phyloP scores from a whole-genome alignment of 2,329 filamentous ascomycete genomes.

The Leptosphaerulina australis region DNA sequence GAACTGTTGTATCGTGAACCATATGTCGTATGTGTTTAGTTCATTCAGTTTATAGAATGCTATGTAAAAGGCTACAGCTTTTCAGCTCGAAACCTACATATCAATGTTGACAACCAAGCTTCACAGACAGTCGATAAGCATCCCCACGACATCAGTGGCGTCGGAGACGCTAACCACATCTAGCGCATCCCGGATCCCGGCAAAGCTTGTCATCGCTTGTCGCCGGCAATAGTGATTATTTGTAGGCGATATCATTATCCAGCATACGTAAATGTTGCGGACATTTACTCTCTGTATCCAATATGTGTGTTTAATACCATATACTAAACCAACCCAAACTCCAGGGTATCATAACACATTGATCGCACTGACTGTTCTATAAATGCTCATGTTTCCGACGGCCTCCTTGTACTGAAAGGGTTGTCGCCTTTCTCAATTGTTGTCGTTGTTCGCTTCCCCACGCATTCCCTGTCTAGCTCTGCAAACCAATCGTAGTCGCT shows the following conservation, averaged over 20 bases:
- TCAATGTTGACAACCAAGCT: constrained; percentile 4
- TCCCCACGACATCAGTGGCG: constrained; percentile 14
- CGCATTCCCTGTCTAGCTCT: constrained; percentile 23
- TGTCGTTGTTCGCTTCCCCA: constrained; percentile 22
- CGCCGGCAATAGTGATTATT: too few species aligned
- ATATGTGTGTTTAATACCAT: not conserved
- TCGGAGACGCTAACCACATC: constrained; percentile 2
- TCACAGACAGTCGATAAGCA: constrained; percentile 7
- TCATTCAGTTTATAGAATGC: too few species aligned
- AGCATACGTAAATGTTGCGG: too few species aligned
- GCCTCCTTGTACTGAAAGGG: not conserved
- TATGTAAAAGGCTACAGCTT: too few species aligned
- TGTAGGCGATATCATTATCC: too few species aligned
- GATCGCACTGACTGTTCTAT: too few species aligned
- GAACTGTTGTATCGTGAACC: too few species aligned
- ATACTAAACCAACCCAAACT: not conserved
- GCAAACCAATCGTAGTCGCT: constrained; percentile 29
- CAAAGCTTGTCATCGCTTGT: not conserved
- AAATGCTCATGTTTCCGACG: not conserved
- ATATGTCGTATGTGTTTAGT: too few species aligned
- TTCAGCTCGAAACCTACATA: not conserved
- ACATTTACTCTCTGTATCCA: too few species aligned
- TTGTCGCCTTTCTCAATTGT: constrained; percentile 8
- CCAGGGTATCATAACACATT: not conserved
- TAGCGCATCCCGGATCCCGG: not conserved